Evolutionary conservation across 805 yeast genomes (phyloP).

Genomic region (Hyphopichia homilentoma): DNA sequence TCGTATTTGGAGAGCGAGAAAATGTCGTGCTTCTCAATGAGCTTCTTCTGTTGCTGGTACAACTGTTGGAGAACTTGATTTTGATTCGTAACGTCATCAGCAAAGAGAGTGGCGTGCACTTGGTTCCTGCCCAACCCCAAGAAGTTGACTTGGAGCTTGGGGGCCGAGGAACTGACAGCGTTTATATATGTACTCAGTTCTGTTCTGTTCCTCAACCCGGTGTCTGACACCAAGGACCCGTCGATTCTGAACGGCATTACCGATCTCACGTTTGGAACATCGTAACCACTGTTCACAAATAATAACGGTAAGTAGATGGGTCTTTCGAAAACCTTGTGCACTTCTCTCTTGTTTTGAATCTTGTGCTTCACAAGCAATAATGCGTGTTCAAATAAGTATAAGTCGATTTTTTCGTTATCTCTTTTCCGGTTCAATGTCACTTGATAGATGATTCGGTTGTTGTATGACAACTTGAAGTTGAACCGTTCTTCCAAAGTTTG

Average conservation of each 20-base stretch:
- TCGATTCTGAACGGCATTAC: constrained; percentile 33
- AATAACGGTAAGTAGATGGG: constrained; percentile 80
- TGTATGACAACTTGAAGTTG: constrained; percentile 80
- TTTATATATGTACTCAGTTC: constrained; percentile 23
- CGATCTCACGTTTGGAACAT: constrained; percentile 57
- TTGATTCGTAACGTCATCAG: constrained; percentile 58
- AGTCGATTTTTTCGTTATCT: constrained; percentile 77
- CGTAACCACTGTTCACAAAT: constrained; percentile 74
- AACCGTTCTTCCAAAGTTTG: constrained; percentile 83
- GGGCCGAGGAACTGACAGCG: constrained; percentile 20
- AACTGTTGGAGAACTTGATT: constrained; percentile 78
- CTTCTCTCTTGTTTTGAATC: constrained; percentile 84
- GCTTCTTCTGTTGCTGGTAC: constrained; percentile 70
- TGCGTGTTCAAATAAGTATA: constrained; percentile 85
- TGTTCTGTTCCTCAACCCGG: constrained; percentile 22
- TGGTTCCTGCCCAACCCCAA: constrained; percentile 52
- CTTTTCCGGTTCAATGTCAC: constrained; percentile 67
- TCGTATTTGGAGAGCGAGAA: constrained; percentile 74
- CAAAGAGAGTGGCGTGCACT: constrained; percentile 50
- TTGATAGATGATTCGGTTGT: constrained; percentile 75
- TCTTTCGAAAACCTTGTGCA: constrained; percentile 83
- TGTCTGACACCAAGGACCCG: constrained; percentile 36
- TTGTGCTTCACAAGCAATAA: constrained; percentile 81
- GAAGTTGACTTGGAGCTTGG: constrained; percentile 48
- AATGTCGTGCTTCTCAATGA: constrained; percentile 71